Percentiles rank a stretch among this genome's conserved stretches.
Conservation (phyloP, 108 stramenopile genomes). For the Cyclotella kingstonii region DNA sequence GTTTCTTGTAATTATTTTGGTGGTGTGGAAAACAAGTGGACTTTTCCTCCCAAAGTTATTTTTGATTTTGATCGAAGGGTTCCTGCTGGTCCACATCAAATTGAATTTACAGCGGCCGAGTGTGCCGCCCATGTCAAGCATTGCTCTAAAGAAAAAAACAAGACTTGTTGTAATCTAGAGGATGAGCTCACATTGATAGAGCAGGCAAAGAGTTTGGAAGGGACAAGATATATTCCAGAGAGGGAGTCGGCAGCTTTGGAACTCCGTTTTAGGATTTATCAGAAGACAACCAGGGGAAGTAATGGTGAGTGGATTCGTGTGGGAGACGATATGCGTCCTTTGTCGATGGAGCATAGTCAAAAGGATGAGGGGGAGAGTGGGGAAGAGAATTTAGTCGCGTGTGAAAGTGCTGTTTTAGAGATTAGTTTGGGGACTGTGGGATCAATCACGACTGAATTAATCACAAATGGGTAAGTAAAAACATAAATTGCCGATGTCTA, state of each 20-base stretch:
- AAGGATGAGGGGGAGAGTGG: conserved; percentile 53
- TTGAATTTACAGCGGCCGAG: conserved; percentile 77
- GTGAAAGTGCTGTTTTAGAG: conserved; percentile 67
- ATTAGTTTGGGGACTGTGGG: conserved; percentile 67
- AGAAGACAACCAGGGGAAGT: conserved; percentile 65
- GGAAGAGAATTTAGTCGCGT: conserved; percentile 61
- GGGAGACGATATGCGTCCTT: conserved; percentile 63
- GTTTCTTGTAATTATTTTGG: conserved; percentile 72
- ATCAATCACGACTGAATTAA: conserved; percentile 49
- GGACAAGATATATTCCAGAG: conserved; percentile 64
- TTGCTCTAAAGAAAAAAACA: conserved; percentile 24
- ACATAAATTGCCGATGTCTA: neutral
- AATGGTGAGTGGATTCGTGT: conserved; percentile 59
- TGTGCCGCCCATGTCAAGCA: conserved; percentile 56
- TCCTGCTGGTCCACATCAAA: conserved; percentile 79
- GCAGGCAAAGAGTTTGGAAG: conserved; percentile 62
- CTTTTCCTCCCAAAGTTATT: conserved; percentile 68
- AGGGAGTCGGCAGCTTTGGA: conserved; percentile 78
- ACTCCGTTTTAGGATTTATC: conserved; percentile 66
- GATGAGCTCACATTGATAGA: conserved; percentile 50
- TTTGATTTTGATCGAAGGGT: conserved; percentile 91
- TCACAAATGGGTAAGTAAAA: conserved; percentile 60
- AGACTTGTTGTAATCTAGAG: conserved; percentile 8
- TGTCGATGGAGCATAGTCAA: conserved; percentile 48
- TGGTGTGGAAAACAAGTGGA: conserved; percentile 56